Evolutionary conservation across 73 alveolate genomes (phyloP).

Genomic region (Blepharisma japonicum): DNA sequence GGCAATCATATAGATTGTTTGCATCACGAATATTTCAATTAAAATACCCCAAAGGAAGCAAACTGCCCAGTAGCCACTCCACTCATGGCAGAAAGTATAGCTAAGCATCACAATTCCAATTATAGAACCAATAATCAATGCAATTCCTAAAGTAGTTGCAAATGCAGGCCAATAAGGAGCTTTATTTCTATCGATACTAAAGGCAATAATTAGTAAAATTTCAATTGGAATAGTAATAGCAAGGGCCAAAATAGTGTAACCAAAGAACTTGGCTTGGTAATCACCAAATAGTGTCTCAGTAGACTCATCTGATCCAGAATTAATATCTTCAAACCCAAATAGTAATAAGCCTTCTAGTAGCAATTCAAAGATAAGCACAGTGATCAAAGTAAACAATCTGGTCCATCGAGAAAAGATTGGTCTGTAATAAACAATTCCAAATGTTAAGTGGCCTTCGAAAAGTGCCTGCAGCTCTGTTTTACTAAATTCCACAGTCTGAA

Average conservation of each 20-base stretch:
- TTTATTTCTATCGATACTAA: conserved; percentile 1
- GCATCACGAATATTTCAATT: neutral
- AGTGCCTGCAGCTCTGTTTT: neutral
- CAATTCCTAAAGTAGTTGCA: neutral
- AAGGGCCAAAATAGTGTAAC: neutral
- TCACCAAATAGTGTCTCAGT: neutral
- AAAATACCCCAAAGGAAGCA: conserved; percentile 3
- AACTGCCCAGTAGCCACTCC: conserved; percentile 10
- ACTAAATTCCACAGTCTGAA: neutral
- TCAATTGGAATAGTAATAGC: neutral
- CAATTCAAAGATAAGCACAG: neutral
- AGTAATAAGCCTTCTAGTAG: neutral
- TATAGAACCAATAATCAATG: neutral
- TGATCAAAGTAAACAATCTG: neutral
- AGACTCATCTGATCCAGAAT: neutral
- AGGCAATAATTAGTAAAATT: neutral
- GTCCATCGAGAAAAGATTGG: neutral
- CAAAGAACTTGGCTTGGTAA: neutral
- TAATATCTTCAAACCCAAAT: neutral
- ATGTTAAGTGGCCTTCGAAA: conserved; percentile 5
- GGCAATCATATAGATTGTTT: neutral
- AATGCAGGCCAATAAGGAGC: neutral
- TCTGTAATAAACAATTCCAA: neutral
- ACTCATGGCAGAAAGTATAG: neutral
- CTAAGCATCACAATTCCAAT: neutral